Base-by-base conservation (phyloP, 2,329 filamentous ascomycete species). In the Colletotrichum lentis region DNA sequence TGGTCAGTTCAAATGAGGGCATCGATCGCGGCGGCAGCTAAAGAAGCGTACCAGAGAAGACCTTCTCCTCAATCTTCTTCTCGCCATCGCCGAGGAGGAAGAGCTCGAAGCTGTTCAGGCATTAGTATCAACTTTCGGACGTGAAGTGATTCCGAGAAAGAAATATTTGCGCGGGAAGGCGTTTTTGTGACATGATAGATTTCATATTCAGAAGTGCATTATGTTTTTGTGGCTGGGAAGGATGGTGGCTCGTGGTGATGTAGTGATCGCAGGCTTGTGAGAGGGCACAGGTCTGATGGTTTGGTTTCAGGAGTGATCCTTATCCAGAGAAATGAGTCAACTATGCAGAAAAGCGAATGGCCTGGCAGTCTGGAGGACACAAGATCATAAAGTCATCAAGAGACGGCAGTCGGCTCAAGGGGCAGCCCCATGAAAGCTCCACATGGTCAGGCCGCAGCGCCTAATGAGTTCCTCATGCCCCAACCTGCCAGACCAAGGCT, bases 31-130 rank as follows among this genome's bases (percentile, higher is more conserved):
- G n/a, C 24, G 43, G 10, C 27, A 14, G 5, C 1, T 5, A 10
- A 11, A 6, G 3, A 4, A n/a, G 81, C 91, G 80, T 85, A 97
- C 95, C 93, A 65, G 94, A 96, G 77, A 97, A 96, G 7, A 93
- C 86, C 76, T 92, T 91, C 80, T 94, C 90, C 69, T 94, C 91
- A 67, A 97, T 93, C 82, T 97, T 98, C 84, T 95, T 96, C 86
- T 99, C 93, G 70, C 91, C 94, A 56, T 94, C 91, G 47, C 81
- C 87, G 69, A 98, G 91, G 71, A 97, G 82, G 82, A 97, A 98
- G 56, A 96, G 88, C 84, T 98, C 96, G 83, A 96, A 97, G 77
- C 96, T 98, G 66, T 18, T 3, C 8, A 20, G 3, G 10, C 10
- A 3, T 60, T 52, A 64, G 31, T 43, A 16, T 43, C 35, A 50